phyloP scores from a whole-genome alignment of 208 protist genomes.

The Crithidia sp. region DNA sequence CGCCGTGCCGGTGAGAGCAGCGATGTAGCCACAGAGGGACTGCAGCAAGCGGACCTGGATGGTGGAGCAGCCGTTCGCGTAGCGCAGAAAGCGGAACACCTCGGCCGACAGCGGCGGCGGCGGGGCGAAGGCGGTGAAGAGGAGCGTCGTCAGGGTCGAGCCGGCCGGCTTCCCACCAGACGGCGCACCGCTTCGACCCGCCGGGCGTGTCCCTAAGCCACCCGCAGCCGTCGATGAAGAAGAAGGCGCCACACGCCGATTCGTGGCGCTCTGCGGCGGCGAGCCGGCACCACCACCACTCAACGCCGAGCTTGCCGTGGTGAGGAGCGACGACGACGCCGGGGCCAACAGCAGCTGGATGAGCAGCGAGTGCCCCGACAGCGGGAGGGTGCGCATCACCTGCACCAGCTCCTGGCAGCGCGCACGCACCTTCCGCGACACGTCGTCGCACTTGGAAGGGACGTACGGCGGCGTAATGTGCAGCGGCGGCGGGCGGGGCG shows the following conservation, averaged over 20 bases:
- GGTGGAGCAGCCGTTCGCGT: constrained; percentile 75
- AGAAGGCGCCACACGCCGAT: background rate
- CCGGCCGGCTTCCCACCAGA: background rate
- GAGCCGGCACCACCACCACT: background rate
- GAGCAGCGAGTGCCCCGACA: constrained; percentile 55
- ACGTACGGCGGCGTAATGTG: constrained; percentile 28
- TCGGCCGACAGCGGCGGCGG: constrained; percentile 46
- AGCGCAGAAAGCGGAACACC: constrained; percentile 76
- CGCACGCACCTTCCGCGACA: constrained; percentile 56
- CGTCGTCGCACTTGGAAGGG: constrained; percentile 55
- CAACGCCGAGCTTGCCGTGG: background rate
- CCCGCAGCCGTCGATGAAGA: background rate
- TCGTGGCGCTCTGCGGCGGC: constrained; percentile 2
- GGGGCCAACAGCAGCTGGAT: constrained; percentile 75
- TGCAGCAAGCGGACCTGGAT: constrained; percentile 55
- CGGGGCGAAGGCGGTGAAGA: constrained; percentile 9
- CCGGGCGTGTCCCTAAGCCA: background rate
- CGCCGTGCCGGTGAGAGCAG: constrained; percentile 56
- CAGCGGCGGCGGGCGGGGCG: constrained; percentile 23
- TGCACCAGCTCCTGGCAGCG: constrained; percentile 55
- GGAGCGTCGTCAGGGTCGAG: constrained; percentile 3
- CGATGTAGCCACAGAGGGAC: constrained; percentile 69
- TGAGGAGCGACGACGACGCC: constrained; percentile 68
- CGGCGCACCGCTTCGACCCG: background rate
- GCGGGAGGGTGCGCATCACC: constrained; percentile 44